phyloP scores from a whole-genome alignment of 2,329 filamentous ascomycete species.

The Colletotrichum costaricense region DNA sequence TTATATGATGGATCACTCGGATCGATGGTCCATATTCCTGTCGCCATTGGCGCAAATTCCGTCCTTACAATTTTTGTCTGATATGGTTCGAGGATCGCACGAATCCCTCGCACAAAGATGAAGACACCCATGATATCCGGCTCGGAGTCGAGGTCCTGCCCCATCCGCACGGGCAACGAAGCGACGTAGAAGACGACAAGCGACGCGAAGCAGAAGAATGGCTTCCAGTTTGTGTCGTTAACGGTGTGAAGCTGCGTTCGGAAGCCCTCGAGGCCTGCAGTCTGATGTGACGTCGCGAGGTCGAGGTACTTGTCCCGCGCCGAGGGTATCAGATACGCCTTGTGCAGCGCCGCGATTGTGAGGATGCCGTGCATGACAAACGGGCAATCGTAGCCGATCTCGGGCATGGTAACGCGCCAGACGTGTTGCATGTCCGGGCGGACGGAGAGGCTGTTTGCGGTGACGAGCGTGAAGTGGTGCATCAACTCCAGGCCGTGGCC shows the following conservation, averaged over 20 bases:
- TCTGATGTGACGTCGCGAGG: conserved; percentile 44
- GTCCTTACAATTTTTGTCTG: not conserved
- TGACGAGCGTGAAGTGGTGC: conserved; percentile 45
- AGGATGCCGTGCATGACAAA: conserved; percentile 46
- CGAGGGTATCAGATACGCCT: conserved; percentile 42
- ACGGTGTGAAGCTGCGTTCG: conserved; percentile 38
- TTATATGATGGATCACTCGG: not conserved
- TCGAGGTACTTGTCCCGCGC: conserved; percentile 41
- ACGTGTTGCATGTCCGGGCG: conserved; percentile 41
- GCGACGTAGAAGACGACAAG: conserved; percentile 46
- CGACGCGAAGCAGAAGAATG: conserved; percentile 56
- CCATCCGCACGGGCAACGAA: not conserved
- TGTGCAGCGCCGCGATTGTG: conserved; percentile 44
- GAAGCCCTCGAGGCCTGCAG: conserved; percentile 44
- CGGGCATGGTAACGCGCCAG: conserved; percentile 42
- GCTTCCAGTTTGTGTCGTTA: conserved; percentile 38
- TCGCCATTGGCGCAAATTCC: not conserved
- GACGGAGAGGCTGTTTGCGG: conserved; percentile 38
- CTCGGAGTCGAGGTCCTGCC: not conserved
- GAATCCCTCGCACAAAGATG: conserved; percentile 19
- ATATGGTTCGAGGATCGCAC: conserved; percentile 5
- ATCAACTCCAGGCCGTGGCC: conserved; percentile 42
- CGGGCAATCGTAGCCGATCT: conserved; percentile 41
- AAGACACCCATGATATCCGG: conserved; percentile 20
- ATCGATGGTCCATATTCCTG: conserved; percentile 9